Base-by-base conservation (phyloP, 352 stramenopile species). In the Phytophthora multivora region DNA sequence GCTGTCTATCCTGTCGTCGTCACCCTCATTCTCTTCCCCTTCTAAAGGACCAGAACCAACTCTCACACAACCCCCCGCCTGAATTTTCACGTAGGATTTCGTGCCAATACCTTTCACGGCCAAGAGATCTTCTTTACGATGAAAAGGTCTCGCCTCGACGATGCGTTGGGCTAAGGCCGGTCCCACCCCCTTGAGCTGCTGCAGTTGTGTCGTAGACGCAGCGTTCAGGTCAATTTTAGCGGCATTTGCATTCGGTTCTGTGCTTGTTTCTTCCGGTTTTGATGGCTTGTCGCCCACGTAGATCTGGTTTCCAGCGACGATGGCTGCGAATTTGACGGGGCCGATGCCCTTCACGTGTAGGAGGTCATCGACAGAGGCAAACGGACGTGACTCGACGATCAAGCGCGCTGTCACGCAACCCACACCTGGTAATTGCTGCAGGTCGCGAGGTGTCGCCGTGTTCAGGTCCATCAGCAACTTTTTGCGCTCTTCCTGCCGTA, bases 351-450 rank as follows among this genome's bases (percentile, higher is more conserved):
- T 66, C 25, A 90, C 71, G 4, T 59, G 41, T 16, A 74, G 31
- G 5, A 91, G 64, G 39, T 83, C 66, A 36, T 68, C 43, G 0
- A 86, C 30, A 12, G 33, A 50, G 5, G 26, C 46, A 60, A 90
- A 88, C 4, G 83, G 80, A 19, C 77, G 77, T 21, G 56, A 59
- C 28, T 60, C 66, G 12, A 87, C 10, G 47, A 92, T 84, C 13
- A 70, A 63, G 28, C 69, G 18, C 5, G 68, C 74, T 15, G 73
- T 79, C 0, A 70, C 73, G 9, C 52, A 43, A 1, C 80, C 81
- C 6, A 92, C 56, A 42, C 78, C 77, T 0, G 77, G 74, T 4
- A 90, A 62, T 8, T 42, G 28, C 33, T 72, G 51, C 10, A 92
- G 63, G 30, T 86, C 63, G 1, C 25, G 31, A 13, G 48, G 16